phyloP scores from a whole-genome alignment of 2,329 filamentous ascomycete species.

The Aspergillus costaricaensis region DNA sequence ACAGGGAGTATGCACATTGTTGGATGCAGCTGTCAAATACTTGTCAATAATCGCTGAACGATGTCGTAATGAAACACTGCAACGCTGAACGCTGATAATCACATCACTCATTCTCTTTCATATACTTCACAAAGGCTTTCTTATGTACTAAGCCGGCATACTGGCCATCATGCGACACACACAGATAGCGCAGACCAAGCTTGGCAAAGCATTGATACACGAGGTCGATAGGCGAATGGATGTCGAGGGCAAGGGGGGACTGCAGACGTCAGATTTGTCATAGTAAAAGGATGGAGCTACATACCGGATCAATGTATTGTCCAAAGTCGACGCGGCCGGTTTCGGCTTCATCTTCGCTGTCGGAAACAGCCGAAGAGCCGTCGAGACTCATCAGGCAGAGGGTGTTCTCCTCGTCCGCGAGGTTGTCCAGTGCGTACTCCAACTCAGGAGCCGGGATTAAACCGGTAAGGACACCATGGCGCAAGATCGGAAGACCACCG shows the following conservation, averaged over 20 bases:
- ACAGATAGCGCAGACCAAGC: slow-evolving; percentile 87
- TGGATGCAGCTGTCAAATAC: background rate
- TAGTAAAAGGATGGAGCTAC: slow-evolving; percentile 29
- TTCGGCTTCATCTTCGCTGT: slow-evolving; percentile 59
- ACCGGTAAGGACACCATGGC: slow-evolving; percentile 77
- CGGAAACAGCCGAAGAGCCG: slow-evolving; percentile 57
- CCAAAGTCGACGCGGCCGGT: slow-evolving; percentile 81
- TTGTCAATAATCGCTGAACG: background rate
- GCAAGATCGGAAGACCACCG: slow-evolving; percentile 83
- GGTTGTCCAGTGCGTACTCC: slow-evolving; percentile 84
- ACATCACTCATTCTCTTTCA: slow-evolving; percentile 70
- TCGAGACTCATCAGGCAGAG: slow-evolving; percentile 80
- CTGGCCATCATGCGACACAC: slow-evolving; percentile 78
- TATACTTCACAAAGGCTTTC: slow-evolving; percentile 93
- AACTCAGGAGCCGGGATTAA: slow-evolving; percentile 92
- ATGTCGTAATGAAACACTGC: background rate
- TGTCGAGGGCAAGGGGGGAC: slow-evolving; percentile 85
- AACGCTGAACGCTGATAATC: background rate
- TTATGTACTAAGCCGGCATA: slow-evolving; percentile 95
- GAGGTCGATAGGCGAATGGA: slow-evolving; percentile 86
- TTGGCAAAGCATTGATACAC: slow-evolving; percentile 98
- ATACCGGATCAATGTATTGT: slow-evolving; percentile 81
- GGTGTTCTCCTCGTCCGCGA: slow-evolving; percentile 69
- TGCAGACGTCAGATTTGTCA: slow-evolving; percentile 32
- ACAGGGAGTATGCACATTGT: background rate